Evolutionary conservation across 768 basidiomycete genomes (phyloP).

Genomic region (Neoboletus magnificus): DNA sequence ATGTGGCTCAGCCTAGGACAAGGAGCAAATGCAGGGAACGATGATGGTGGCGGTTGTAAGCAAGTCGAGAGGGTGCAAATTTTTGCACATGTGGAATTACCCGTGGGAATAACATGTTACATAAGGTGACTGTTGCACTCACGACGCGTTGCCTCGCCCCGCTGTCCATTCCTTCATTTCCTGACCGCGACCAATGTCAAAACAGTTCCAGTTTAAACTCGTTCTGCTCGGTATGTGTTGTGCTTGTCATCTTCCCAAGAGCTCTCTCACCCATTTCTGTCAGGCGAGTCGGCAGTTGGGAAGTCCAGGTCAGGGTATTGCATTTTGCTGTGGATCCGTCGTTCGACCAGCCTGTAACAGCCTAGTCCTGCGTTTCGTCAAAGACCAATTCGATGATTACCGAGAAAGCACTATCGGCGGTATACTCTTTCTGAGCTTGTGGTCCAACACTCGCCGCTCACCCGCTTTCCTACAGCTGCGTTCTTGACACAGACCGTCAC

Average conservation of each 20-base stretch:
- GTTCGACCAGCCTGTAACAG: constrained; percentile 40
- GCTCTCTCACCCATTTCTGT: constrained; percentile 8
- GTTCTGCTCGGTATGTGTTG: constrained; percentile 76
- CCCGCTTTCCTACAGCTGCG: constrained; percentile 56
- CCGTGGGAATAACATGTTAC: constrained; percentile 29
- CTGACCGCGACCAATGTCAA: constrained; percentile 64
- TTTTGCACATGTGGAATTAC: constrained; percentile 28
- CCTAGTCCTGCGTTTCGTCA: constrained; percentile 93
- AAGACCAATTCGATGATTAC: constrained; percentile 95
- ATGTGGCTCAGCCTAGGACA: constrained; percentile 24
- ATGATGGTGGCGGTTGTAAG: constrained; percentile 38
- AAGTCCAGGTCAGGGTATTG: constrained; percentile 72
- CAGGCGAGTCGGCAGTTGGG: constrained; percentile 97
- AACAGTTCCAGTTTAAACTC: constrained; percentile 93
- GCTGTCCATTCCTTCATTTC: constrained; percentile 14
- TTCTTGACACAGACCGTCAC: constrained; percentile 98
- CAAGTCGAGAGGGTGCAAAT: constrained; percentile 25
- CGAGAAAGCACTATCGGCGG: constrained; percentile 94
- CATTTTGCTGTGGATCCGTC: constrained; percentile 20
- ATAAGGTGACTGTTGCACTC: constrained; percentile 15
- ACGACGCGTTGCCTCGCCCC: background rate
- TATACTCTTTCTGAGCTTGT: constrained; percentile 23
- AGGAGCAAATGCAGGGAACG: constrained; percentile 24
- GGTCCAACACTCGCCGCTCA: constrained; percentile 12
- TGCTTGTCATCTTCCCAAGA: background rate